A percentile compares a stretch with the other conserved stretches of the same genome.
Evolutionary conservation across 192 early-diverging fungal species (phyloP).

Genomic region (Dimargaris xerosporica): DNA sequence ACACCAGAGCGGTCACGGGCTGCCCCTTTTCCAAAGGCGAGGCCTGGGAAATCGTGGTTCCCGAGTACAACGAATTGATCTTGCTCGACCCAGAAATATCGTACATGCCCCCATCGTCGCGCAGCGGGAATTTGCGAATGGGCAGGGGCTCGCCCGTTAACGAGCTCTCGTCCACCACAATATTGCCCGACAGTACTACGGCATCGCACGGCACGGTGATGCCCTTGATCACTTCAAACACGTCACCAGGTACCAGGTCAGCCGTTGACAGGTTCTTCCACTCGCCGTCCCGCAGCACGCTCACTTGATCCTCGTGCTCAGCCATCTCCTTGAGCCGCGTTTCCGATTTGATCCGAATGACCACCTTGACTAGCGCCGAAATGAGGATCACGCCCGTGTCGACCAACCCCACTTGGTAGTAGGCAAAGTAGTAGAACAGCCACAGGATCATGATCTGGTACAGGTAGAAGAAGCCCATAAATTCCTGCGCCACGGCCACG

Average conservation of each 20-base stretch:
- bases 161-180: conserved; percentile 41
- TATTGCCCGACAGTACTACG: conserved; percentile 34
- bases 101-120: conserved; percentile 20
- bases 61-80: conserved; percentile 29
- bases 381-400: conserved; percentile 28
- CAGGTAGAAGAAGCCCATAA: conserved; percentile 30
- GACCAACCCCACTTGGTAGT: conserved; percentile 30
- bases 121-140: conserved; percentile 41
- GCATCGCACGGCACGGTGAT: conserved; percentile 33
- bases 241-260: conserved; percentile 27
- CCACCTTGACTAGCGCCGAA: conserved; percentile 29
- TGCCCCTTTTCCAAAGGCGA: conserved; percentile 15
- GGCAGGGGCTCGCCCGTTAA: conserved; percentile 50
- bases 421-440: conserved; percentile 32
- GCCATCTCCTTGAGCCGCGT: conserved; percentile 31
- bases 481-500: conserved; percentile 35
- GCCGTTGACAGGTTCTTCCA: conserved; percentile 24
- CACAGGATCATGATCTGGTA: conserved; percentile 32
- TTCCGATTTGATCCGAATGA: conserved; percentile 25
- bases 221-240: conserved; percentile 11
- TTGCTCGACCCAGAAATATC: conserved; percentile 14
- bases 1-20: conserved; percentile 22
- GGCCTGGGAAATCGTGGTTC: conserved; percentile 41
- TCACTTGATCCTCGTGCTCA: conserved; percentile 23
- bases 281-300: conserved; percentile 26